Conservation (phyloP, 371 early-diverging fungal species). For the Chytridiales sp. region DNA sequence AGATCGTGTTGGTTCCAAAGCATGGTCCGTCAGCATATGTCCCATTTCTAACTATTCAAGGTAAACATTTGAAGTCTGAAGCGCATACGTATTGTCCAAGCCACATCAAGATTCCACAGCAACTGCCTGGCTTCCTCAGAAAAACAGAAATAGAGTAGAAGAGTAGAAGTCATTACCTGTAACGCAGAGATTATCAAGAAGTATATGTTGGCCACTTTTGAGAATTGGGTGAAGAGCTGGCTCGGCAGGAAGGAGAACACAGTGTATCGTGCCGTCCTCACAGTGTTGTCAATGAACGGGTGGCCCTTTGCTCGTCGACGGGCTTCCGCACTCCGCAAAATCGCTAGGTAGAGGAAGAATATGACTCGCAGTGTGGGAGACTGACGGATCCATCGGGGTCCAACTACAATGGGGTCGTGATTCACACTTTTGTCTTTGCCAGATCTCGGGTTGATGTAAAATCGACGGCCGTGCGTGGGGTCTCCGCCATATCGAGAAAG, state of each 20-base stretch:
- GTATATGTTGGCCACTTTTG: slow-evolving; percentile 84
- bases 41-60: no score
- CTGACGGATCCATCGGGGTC: slow-evolving; percentile 19
- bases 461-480: slow-evolving; percentile 19
- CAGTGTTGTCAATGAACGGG: slow-evolving; percentile 53
- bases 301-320: background rate
- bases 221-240: slow-evolving; percentile 88
- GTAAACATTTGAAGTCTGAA: no score
- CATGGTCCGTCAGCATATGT: no score
- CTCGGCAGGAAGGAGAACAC: slow-evolving; percentile 83
- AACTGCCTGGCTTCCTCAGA: no score
- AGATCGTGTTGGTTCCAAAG: no score
- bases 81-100: no score
- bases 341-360: slow-evolving; percentile 6
- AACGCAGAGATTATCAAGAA: slow-evolving; percentile 81
- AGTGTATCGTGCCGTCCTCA: slow-evolving; percentile 83
- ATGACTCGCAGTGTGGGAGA: no score
- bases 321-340: background rate
- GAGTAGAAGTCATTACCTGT: slow-evolving; percentile 43
- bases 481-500: no score
- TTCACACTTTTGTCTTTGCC: slow-evolving; percentile 11
- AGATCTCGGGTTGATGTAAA: slow-evolving; percentile 16
- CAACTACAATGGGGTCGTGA: slow-evolving; percentile 7
- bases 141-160: slow-evolving; percentile 54
- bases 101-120: no score